Base-by-base conservation (phyloP, 805 yeast genomes). In the Zygoascus bituminiphila region DNA sequence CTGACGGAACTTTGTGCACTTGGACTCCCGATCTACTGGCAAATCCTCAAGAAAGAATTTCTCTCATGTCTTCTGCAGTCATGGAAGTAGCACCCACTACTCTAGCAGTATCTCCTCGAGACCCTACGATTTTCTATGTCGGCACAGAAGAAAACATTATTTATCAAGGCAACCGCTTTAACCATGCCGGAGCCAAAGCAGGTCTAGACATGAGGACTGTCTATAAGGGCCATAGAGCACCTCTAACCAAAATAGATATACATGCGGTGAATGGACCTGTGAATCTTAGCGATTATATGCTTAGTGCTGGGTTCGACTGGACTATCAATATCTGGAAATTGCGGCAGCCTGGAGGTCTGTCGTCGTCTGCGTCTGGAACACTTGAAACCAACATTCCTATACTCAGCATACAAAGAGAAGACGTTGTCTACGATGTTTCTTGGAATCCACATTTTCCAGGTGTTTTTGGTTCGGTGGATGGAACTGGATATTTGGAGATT, bases 111-210 rank as follows among this genome's bases (percentile, higher is more conserved):
- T 51, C 57, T 1, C 54, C 62, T 1, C 48, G 59, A 12, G 71
- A 67, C 48, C 57, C 61, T 6, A 57, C 63, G 8, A 50, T 46
- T 21, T 61, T 67, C 21, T 46, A 67, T n/a, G 60, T 62, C 5
- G 74, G 74, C 9, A 59, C 68, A 4, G 68, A 66, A 35, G 66
- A 65, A 31, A 72, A 73, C 1, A 40, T 57, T 10, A 52, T 70
- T 7, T 66, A 61, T 42, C 55, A 62, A 10, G 62, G 70, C 41
- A 54, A 61, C 42, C 47, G 67, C 24, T 58, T 56, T 41, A 65
- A 59, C 26, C 57, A 60, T 17, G 59, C 66, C 2, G 65, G 62
- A 10, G 40, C 53, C 7, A 57, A 56, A 29, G 57, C 67, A 2
- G 70, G 69, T 2, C 36, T 66, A 4, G 66, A 62, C 41, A 46